These are phyloP conservation scores for Yamadazyma endophytica DNA, from an alignment of 805 yeast genomes.

Conservation along the genomic window DNA sequence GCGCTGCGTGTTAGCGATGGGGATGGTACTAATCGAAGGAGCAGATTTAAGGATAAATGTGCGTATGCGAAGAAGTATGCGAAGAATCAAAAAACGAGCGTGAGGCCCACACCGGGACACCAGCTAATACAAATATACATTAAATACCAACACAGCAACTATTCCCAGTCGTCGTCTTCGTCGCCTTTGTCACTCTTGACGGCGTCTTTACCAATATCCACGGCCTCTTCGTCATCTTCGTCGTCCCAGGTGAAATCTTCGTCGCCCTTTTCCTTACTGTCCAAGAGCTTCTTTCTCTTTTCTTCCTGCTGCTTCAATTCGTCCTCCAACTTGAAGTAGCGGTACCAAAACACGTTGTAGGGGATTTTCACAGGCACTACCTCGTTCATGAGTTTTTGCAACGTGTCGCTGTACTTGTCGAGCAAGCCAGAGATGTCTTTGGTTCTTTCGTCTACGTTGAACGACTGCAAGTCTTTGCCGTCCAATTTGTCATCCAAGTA, in stretches of 20 bases:
- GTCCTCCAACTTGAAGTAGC: conserved; percentile 54
- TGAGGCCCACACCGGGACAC: too few relatives aligned
- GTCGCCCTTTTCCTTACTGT: conserved; percentile 40
- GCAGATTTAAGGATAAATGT: too few relatives aligned
- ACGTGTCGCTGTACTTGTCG: conserved; percentile 41
- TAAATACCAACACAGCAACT: conserved; percentile 1
- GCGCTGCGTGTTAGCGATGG: too few relatives aligned
- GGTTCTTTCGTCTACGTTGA: conserved; percentile 45
- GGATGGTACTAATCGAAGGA: too few relatives aligned
- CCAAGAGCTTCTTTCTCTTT: conserved; percentile 60
- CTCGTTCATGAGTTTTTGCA: conserved; percentile 51
- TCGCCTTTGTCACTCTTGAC: conserved; percentile 7
- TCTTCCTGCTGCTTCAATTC: conserved; percentile 59
- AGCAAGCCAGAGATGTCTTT: conserved; percentile 48
- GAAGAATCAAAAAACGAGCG: too few relatives aligned
- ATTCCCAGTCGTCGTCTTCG: conserved; percentile 66
- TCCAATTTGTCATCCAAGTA: conserved; percentile 16
- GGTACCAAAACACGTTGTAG: conserved; percentile 68
- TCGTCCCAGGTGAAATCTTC: conserved; percentile 53
- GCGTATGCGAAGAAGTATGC: too few relatives aligned
- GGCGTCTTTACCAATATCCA: conserved; percentile 11
- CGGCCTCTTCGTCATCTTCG: conserved; percentile 29
- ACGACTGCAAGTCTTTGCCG: conserved; percentile 16
- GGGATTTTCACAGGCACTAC: conserved; percentile 63
- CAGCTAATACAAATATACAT: too few relatives aligned